Percentiles rank a stretch among this genome's conserved stretches.
phyloP scores from a whole-genome alignment of 225 moss, liverwort and hornwort genomes.

The Anthoceros angustus region DNA sequence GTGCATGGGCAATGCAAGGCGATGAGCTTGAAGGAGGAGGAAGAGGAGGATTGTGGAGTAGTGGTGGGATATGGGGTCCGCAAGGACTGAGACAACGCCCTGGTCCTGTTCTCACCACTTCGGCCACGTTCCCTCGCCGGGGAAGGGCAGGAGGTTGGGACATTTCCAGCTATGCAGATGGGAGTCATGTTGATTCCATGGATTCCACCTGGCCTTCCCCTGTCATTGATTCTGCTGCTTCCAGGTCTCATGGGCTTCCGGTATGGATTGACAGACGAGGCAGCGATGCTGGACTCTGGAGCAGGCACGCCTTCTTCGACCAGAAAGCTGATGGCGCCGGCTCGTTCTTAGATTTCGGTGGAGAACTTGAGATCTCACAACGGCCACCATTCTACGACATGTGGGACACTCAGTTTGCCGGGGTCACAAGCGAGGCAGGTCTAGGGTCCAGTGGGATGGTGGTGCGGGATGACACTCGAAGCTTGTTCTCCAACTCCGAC shows the following conservation, averaged over 20 bases:
- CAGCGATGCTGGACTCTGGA: not conserved
- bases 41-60: constrained; percentile 1
- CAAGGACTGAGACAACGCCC: not conserved
- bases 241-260: not conserved
- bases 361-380: not conserved
- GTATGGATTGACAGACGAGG: not conserved
- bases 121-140: not conserved
- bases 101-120: not conserved
- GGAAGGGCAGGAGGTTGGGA: not conserved
- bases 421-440: too few relatives aligned
- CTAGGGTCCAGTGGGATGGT: not conserved
- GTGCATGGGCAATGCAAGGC: not conserved
- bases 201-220: not conserved
- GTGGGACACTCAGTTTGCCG: not conserved
- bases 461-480: not conserved
- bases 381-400: not conserved
- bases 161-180: not conserved
- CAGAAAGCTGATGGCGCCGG: not conserved
- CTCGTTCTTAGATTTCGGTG: not conserved
- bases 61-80: not conserved
- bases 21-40: not conserved
- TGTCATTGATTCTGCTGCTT: not conserved
- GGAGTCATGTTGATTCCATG: not conserved
- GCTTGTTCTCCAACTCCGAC: not conserved
- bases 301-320: not conserved